These are phyloP conservation scores for Coprinopsis cinerea DNA, from an alignment of 768 basidiomycete species.

Conservation along the genomic window DNA sequence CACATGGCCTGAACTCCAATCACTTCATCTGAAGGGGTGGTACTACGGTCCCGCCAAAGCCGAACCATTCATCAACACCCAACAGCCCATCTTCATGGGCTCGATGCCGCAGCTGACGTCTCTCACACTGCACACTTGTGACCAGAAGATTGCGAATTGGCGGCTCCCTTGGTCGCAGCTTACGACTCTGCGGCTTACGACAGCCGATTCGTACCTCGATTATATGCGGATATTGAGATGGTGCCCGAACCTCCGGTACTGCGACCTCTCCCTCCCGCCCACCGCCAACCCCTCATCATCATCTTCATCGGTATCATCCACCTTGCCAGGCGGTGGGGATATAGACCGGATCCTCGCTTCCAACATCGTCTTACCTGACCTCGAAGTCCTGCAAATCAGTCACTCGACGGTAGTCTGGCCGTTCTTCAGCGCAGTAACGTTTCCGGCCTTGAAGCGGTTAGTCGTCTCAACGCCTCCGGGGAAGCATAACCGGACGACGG, in stretches of 20 bases:
- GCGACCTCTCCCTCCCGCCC: slow-evolving; percentile 1
- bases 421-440: not conserved
- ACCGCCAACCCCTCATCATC: not conserved
- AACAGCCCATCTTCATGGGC: slow-evolving; percentile 1
- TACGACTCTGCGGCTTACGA: not conserved
- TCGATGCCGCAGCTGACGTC: slow-evolving; percentile 3
- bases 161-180: not conserved
- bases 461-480: not conserved
- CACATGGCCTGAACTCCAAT: slow-evolving; percentile 1
- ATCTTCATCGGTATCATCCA: too few relatives aligned
- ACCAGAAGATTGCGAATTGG: slow-evolving; percentile 1
- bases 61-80: not conserved
- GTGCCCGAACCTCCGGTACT: not conserved
- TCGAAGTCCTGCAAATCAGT: not conserved
- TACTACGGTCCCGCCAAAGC: not conserved
- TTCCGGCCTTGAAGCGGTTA: not conserved
- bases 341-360: not conserved
- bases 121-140: not conserved
- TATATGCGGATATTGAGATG: not conserved
- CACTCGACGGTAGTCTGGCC: not conserved
- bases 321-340: too few relatives aligned
- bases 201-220: not conserved
- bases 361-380: not conserved
- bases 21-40: slow-evolving; percentile 3
- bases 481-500: not conserved